These are phyloP conservation scores for Boletus pseudo-olivaceus DNA, from an alignment of 768 basidiomycete genomes.

Conservation along the genomic window DNA sequence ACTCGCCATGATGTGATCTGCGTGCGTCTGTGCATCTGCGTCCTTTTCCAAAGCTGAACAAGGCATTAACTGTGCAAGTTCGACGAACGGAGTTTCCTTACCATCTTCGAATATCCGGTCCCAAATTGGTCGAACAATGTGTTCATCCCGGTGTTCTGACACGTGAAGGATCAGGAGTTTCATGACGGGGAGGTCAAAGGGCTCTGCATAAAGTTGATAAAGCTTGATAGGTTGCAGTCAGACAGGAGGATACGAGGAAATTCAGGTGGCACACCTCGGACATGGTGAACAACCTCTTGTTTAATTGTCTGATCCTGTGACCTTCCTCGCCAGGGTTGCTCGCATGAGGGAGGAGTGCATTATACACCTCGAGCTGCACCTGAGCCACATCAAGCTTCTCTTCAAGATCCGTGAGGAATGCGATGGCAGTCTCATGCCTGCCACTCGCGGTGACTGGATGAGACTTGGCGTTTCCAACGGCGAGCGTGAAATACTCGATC, in stretches of 20 bases:
- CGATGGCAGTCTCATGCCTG: conserved; percentile 84
- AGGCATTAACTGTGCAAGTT: conserved; percentile 2
- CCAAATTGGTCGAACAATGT: conserved; percentile 83
- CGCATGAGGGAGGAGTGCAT: conserved; percentile 58
- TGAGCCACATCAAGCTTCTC: conserved; percentile 97
- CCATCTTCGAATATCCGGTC: conserved; percentile 80
- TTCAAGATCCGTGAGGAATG: conserved; percentile 91
- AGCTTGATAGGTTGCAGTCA: conserved; percentile 46
- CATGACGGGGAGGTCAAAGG: conserved; percentile 78
- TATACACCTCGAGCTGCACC: conserved; percentile 90
- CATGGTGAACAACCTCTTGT: conserved; percentile 67
- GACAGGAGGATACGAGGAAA: conserved; percentile 6
- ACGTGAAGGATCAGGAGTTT: conserved; percentile 90
- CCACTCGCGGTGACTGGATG: conserved; percentile 78
- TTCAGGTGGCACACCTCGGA: conserved; percentile 60
- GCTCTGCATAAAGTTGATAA: conserved; percentile 83
- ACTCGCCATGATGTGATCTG: conserved; percentile 61
- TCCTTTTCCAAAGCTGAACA: conserved; percentile 52
- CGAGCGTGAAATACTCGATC: conserved; percentile 89
- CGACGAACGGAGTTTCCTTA: conserved; percentile 32
- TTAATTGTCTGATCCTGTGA: conserved; percentile 57
- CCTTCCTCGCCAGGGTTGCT: conserved; percentile 61
- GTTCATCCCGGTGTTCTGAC: conserved; percentile 87
- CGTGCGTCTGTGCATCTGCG: conserved; percentile 48
- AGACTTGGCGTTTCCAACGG: conserved; percentile 95